Evolutionary conservation across 495 filamentous ascomycete species (phyloP).

Genomic region (Aspergillus panamensis): DNA sequence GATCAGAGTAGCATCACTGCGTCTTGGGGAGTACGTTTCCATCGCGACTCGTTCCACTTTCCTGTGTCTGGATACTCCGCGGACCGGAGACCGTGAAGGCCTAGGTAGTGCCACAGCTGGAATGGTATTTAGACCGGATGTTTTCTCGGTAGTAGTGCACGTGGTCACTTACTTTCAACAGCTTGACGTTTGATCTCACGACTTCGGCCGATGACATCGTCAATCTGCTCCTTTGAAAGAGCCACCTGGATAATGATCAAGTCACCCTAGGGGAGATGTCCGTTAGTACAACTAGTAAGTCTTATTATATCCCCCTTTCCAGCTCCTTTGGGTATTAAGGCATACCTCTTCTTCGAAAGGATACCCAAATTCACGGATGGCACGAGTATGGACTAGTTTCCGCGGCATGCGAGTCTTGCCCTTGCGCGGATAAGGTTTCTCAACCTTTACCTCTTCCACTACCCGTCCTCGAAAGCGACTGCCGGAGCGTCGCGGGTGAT

Average conservation of each 20-base stretch:
- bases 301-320: background rate
- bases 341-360: constrained; percentile 80
- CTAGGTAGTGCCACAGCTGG: constrained; percentile 30
- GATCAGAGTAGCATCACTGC: constrained; percentile 28
- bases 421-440: constrained; percentile 66
- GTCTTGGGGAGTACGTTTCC: constrained; percentile 27
- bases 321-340: background rate
- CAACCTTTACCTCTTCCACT: constrained; percentile 37
- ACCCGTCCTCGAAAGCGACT: constrained; percentile 37
- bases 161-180: constrained; percentile 32
- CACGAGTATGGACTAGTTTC: constrained; percentile 68
- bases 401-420: constrained; percentile 85
- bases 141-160: constrained; percentile 1
- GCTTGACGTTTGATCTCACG: constrained; percentile 53
- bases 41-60: constrained; percentile 32
- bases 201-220: constrained; percentile 78
- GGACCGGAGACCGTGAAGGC: constrained; percentile 27
- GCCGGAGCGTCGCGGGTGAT: constrained; percentile 46
- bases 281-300: background rate
- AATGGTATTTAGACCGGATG: constrained; percentile 9
- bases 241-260: constrained; percentile 75
- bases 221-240: constrained; percentile 83
- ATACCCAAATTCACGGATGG: constrained; percentile 79
- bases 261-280: constrained; percentile 56
- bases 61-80: constrained; percentile 25